Percentiles rank a stretch among this genome's conserved stretches.
These are phyloP conservation scores for Pelargonium nanum DNA, from an alignment of 345 rosid species.

Conservation along the genomic window DNA sequence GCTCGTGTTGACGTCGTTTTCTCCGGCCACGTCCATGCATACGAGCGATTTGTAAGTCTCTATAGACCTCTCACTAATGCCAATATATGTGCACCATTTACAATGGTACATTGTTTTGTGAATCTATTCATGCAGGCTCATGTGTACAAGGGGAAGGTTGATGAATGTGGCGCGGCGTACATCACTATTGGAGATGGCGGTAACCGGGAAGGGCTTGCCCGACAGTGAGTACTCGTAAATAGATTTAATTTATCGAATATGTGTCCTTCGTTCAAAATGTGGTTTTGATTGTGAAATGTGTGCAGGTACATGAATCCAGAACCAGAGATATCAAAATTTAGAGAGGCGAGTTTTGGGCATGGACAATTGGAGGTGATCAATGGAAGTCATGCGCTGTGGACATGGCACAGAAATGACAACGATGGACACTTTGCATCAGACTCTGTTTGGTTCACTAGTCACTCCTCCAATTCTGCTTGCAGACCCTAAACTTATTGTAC, in stretches of 20 bases:
- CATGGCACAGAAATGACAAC: conserved; percentile 65
- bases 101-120: no score
- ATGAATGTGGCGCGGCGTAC: conserved; percentile 52
- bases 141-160: conserved; percentile 39
- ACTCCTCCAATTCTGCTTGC: conserved; percentile 40
- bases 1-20: conserved; percentile 67
- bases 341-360: conserved; percentile 84
- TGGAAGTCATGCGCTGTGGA: conserved; percentile 59
- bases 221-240: conserved; percentile 28
- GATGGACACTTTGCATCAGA: conserved; percentile 28
- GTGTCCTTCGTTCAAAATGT: background rate
- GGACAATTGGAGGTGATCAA: conserved; percentile 58
- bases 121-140: conserved; percentile 30
- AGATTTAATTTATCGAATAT: background rate
- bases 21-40: conserved; percentile 86
- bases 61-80: no score
- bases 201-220: conserved; percentile 67
- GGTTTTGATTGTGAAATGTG: background rate
- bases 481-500: conserved; percentile 1
- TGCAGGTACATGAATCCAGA: conserved; percentile 38
- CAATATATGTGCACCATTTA: no score
- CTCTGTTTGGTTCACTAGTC: conserved; percentile 45
- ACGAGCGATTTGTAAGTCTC: conserved; percentile 77
- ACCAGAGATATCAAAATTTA: conserved; percentile 41
- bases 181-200: conserved; percentile 80